A percentile compares a stretch with the other conserved stretches of the same genome.
Evolutionary conservation across 176 grass and related monocot species (phyloP).

Genomic region (Oryza glaberrima): DNA sequence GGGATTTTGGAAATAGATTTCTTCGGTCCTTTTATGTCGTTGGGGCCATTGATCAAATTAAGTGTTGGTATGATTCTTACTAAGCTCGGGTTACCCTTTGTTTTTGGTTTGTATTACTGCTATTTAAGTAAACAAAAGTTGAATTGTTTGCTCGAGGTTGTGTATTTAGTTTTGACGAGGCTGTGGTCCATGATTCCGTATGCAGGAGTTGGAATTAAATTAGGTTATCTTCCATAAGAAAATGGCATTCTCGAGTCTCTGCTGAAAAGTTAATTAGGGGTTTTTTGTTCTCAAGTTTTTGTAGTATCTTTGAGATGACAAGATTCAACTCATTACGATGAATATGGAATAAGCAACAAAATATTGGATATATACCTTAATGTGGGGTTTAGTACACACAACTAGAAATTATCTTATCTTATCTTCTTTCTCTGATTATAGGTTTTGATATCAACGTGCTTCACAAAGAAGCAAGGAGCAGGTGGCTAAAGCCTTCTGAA

Average conservation of each 20-base stretch:
- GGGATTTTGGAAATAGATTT: not conserved
- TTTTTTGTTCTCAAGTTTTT: not conserved
- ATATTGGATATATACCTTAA: not conserved
- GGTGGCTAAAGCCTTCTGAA: slow-evolving; percentile 95
- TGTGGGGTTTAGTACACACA: not conserved
- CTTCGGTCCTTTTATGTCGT: not conserved
- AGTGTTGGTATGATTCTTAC: slow-evolving; percentile 4
- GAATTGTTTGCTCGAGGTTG: not conserved
- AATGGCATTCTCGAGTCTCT: not conserved
- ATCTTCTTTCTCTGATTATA: slow-evolving; percentile 36
- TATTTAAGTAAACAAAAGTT: slow-evolving; percentile 7
- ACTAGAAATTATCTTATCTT: not conserved
- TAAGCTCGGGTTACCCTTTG: not conserved
- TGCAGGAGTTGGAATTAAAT: not conserved
- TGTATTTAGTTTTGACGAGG: slow-evolving; percentile 9
- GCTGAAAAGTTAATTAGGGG: not conserved
- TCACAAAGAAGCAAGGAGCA: slow-evolving; percentile 63
- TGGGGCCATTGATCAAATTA: slow-evolving; percentile 16
- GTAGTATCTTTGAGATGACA: no score
- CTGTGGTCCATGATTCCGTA: not conserved
- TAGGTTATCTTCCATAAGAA: not conserved
- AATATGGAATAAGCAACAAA: not conserved
- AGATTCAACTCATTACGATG: no score
- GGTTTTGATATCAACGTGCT: slow-evolving; percentile 89
- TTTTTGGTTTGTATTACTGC: not conserved